Percentiles rank a stretch among this genome's conserved stretches.
phyloP scores from a whole-genome alignment of 2,329 filamentous ascomycete species.

The Fusarium sp. region DNA sequence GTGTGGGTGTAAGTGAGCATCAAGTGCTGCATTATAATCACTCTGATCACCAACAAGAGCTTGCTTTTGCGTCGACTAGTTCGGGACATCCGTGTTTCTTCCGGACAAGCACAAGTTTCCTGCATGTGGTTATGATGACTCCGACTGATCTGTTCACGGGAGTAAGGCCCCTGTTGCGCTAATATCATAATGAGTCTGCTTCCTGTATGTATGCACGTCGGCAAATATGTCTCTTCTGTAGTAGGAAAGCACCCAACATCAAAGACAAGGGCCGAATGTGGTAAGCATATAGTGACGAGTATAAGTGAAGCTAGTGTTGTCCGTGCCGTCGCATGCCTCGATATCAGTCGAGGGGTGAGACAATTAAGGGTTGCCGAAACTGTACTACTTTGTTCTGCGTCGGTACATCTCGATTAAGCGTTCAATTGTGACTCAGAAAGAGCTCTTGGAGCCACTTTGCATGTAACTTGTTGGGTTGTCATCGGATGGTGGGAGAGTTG shows the following conservation, averaged over 20 bases:
- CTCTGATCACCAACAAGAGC: slow-evolving; percentile 44
- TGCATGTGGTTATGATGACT: slow-evolving; percentile 21
- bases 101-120: slow-evolving; percentile 25
- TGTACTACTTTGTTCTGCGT: slow-evolving; percentile 21
- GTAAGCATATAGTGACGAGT: slow-evolving; percentile 5
- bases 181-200: slow-evolving; percentile 21
- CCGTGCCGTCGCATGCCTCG: slow-evolving; percentile 27
- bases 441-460: slow-evolving; percentile 38
- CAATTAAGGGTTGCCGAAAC: slow-evolving; percentile 11
- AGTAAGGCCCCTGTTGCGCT: slow-evolving; percentile 19
- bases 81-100: slow-evolving; percentile 11
- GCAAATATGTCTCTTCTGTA: slow-evolving; percentile 14
- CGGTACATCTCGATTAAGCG: slow-evolving; percentile 31
- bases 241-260: slow-evolving; percentile 21
- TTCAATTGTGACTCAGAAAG: slow-evolving; percentile 6
- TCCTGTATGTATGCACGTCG: slow-evolving; percentile 15
- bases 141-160: slow-evolving; percentile 23
- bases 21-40: slow-evolving; percentile 35
- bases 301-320: slow-evolving; percentile 18
- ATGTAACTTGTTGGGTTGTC: slow-evolving; percentile 43
- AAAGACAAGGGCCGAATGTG: slow-evolving; percentile 23
- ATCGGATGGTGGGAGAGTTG: slow-evolving; percentile 17
- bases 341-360: slow-evolving; percentile 20
- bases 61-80: slow-evolving; percentile 28
- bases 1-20: slow-evolving; percentile 35